Conservation (phyloP, 139 green algal species). For the Marvania coccoides region DNA sequence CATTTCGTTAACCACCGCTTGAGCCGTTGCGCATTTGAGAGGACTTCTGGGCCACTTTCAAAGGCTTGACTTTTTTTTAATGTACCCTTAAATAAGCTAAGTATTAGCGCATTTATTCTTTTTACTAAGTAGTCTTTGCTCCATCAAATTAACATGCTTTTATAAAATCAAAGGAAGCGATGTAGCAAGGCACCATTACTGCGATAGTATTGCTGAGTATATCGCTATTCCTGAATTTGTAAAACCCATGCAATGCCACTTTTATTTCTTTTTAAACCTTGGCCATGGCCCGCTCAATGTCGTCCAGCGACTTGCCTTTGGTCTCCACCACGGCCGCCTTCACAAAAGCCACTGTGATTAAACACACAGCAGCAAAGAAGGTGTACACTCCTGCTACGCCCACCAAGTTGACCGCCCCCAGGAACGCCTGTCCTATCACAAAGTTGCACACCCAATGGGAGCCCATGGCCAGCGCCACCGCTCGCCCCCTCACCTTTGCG, state of each 20-base stretch:
- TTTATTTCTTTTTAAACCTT: neutral
- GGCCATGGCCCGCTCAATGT: constrained; percentile 64
- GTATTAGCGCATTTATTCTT: too few species aligned
- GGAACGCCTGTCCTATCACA: constrained; percentile 74
- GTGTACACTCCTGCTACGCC: constrained; percentile 57
- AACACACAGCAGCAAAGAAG: constrained; percentile 68
- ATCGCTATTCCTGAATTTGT: too few species aligned
- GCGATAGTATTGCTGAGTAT: too few species aligned
- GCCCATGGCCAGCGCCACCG: constrained; percentile 49
- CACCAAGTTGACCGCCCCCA: constrained; percentile 43
- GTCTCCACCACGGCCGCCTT: constrained; percentile 60
- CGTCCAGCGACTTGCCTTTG: constrained; percentile 67
- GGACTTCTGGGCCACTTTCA: too few species aligned
- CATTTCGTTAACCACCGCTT: too few species aligned
- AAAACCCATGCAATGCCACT: neutral
- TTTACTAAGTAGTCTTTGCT: too few species aligned
- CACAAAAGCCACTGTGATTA: constrained; percentile 44
- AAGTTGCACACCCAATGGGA: constrained; percentile 84
- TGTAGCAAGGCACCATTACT: too few species aligned
- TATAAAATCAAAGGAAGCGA: too few species aligned
- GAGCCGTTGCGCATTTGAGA: too few species aligned
- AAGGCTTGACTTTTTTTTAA: too few species aligned
- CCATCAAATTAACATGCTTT: too few species aligned
- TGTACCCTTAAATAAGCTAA: too few species aligned
- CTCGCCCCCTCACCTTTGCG: constrained; percentile 29